Evolutionary conservation across 768 basidiomycete species (phyloP), one percentile per base, ranked within the genome.

Genomic region (Polyporus arcularius): DNA sequence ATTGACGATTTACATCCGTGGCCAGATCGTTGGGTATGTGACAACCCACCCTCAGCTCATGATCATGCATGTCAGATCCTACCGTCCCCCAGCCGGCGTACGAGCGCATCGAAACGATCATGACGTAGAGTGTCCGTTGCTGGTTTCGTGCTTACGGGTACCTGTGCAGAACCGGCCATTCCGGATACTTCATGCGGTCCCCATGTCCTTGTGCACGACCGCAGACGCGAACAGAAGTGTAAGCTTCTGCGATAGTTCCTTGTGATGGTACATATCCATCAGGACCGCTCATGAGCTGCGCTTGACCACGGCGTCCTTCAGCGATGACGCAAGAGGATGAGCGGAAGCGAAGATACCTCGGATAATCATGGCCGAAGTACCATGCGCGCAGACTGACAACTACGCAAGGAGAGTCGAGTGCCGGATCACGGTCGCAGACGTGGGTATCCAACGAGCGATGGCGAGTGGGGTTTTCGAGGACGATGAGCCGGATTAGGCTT

Each of bases 401-500:
- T 46, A 16, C 39, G 18, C 4, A 18, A 30, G 18, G 11, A 47
- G 38, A 45, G 40, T 53, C 48, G 11, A 47, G 38, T 38, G 40
- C 48, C 48, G 38, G 43, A 26, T 42, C 46, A 31, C 41, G 51
- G 40, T 52, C n/a, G 5, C 6, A 30, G 42, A 26, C 9, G n/a
- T 8, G 26, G 12, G 10, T 11, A 49, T 21, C n/a, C 16, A 31
- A 39, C 10, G 18, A 35, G 21, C 32, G 18, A 52, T 6, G 11
- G 26, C 45, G 30, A 38, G 49, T 51, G 18, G 48, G 26, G 26
- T 18, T 62, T 62, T 57, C 55, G 45, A 62, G 51, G 55, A 31
- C 45, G 56, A 62, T 62, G 38, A 45, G 55, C 45, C 56, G n/a
- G 61, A 62, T 62, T 52, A 49, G 61, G 61, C 15, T 47, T 46